Conservation (phyloP, 2,329 filamentous ascomycete species). For the Penicillium vulpinum region DNA sequence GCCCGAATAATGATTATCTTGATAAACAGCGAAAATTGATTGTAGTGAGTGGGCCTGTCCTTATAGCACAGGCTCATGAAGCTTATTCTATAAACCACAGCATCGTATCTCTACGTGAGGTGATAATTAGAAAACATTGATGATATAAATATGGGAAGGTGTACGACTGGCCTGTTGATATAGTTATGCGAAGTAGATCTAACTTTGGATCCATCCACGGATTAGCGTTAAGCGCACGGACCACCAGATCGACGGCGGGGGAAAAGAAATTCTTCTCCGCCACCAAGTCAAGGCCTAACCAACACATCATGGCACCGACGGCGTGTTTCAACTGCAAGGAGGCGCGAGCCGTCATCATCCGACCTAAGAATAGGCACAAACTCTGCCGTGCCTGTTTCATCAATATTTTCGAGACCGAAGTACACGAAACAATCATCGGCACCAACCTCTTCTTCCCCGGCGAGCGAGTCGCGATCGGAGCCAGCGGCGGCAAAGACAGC, state of each 20-base stretch:
- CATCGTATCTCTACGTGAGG: not conserved
- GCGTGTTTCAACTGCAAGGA: constrained; percentile 74
- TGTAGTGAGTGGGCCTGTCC: too few species aligned
- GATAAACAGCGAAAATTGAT: not conserved
- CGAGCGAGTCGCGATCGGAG: constrained; percentile 89
- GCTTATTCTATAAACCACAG: not conserved
- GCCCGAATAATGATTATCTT: not conserved
- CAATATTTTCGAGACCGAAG: constrained; percentile 82
- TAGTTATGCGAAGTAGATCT: too few species aligned
- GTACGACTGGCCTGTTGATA: not conserved
- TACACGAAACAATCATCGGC: constrained; percentile 85
- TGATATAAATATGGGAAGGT: too few species aligned
- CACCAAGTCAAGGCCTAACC: constrained; percentile 7
- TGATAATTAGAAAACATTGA: too few species aligned
- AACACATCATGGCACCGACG: constrained; percentile 67
- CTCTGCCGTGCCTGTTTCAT: constrained; percentile 91
- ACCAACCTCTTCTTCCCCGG: constrained; percentile 79
- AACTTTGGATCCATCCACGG: not conserved
- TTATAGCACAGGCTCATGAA: not conserved
- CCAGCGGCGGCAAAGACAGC: constrained; percentile 95
- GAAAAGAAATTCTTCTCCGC: constrained; percentile 23
- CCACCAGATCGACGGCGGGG: constrained; percentile 14
- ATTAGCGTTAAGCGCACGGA: not conserved
- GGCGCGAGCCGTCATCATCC: constrained; percentile 80
- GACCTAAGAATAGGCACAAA: constrained; percentile 92